These are phyloP conservation scores for Biscogniauxia sp. DNA, from an alignment of 2,329 filamentous ascomycete genomes.

Conservation along the genomic window DNA sequence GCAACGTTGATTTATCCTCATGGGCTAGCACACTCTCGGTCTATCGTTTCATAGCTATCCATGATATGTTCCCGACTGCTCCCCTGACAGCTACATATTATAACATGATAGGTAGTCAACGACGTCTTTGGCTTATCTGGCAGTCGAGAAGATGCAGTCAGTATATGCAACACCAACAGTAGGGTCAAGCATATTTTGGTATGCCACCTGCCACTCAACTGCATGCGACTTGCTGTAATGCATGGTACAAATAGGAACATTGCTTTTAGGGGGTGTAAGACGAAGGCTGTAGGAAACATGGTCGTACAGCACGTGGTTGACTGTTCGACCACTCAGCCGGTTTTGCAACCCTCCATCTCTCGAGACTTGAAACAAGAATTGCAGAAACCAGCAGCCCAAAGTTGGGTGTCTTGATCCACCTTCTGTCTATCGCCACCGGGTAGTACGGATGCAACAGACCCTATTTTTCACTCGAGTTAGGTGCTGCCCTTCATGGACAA, in stretches of 20 bases:
- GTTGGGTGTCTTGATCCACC: background rate
- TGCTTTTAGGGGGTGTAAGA: background rate
- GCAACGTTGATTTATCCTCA: background rate
- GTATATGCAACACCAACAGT: background rate
- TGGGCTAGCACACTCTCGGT: background rate
- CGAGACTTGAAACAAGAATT: background rate
- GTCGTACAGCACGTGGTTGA: background rate
- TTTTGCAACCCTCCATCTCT: background rate
- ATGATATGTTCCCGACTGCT: background rate
- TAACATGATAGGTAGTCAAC: background rate
- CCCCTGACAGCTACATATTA: background rate
- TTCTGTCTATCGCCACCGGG: background rate
- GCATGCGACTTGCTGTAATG: background rate
- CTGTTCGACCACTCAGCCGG: background rate
- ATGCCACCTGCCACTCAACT: background rate
- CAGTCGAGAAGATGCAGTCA: background rate
- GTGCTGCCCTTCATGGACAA: background rate
- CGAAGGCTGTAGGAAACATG: background rate
- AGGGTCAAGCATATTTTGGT: background rate
- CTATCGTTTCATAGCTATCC: background rate
- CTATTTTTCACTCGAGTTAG: background rate
- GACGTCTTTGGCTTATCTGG: background rate
- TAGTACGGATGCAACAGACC: background rate
- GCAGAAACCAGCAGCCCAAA: background rate
- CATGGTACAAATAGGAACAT: background rate